phyloP scores from a whole-genome alignment of 768 basidiomycete genomes.

The Calvatia gigantea region DNA sequence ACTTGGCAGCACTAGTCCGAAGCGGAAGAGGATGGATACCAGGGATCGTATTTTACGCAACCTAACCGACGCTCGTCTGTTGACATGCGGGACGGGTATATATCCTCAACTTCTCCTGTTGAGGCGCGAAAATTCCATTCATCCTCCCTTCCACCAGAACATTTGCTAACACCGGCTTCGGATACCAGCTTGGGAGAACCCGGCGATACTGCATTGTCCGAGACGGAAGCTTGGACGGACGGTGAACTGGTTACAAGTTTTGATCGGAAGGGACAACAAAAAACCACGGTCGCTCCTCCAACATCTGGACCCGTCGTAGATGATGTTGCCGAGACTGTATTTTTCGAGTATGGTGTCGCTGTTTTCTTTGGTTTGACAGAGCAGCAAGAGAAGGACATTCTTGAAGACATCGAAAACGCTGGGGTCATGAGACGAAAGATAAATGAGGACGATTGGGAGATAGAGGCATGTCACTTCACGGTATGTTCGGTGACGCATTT shows the following conservation, averaged over 20 bases:
- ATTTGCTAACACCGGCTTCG: not conserved
- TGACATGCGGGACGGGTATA: constrained; percentile 56
- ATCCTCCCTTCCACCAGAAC: not conserved
- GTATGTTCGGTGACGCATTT: constrained; percentile 39
- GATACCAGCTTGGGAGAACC: not conserved
- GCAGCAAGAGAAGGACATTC: constrained; percentile 70
- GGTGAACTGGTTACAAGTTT: not conserved
- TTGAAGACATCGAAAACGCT: constrained; percentile 80
- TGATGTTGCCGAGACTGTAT: constrained; percentile 69
- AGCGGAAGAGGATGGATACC: constrained; percentile 88
- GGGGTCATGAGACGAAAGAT: constrained; percentile 63
- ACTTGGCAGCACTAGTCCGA: constrained; percentile 71
- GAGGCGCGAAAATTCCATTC: constrained; percentile 25
- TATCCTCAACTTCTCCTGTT: constrained; percentile 46
- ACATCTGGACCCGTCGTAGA: constrained; percentile 21
- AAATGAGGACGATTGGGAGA: constrained; percentile 76
- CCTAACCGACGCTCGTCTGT: constrained; percentile 29
- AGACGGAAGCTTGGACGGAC: constrained; percentile 4
- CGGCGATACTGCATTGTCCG: not conserved
- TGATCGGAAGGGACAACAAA: not conserved
- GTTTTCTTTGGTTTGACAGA: constrained; percentile 91
- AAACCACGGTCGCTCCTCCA: not conserved
- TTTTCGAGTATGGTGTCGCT: constrained; percentile 85
- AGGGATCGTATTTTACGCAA: constrained; percentile 74
- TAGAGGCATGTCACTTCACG: constrained; percentile 89